A percentile compares a stretch with the other conserved stretches of the same genome.
Evolutionary conservation across 495 filamentous ascomycete species (phyloP).

Genomic region (Neurospora sp.): DNA sequence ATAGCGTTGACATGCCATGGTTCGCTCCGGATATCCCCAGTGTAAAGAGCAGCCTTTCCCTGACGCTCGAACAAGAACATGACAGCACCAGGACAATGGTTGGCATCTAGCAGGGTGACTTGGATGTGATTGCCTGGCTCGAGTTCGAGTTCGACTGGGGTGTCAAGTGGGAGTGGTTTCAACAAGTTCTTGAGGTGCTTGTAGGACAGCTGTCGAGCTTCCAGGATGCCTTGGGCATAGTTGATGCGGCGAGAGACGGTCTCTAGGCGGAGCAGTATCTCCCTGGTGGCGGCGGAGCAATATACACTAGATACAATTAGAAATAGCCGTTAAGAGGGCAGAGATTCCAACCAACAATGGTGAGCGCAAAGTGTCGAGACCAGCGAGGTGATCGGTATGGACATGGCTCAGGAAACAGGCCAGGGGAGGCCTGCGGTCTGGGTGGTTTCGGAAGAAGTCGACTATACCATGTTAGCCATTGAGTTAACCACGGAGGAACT

Average conservation of each 20-base stretch:
- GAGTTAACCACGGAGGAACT: too few species aligned
- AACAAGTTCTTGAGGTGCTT: constrained; percentile 63
- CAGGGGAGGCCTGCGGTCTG: constrained; percentile 49
- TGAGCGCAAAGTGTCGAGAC: constrained; percentile 63
- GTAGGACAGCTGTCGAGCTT: constrained; percentile 57
- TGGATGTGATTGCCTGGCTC: constrained; percentile 54
- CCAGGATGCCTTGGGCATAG: constrained; percentile 65
- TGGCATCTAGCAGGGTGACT: constrained; percentile 83
- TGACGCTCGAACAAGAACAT: constrained; percentile 84
- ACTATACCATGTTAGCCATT: constrained; percentile 35
- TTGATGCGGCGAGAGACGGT: constrained; percentile 71
- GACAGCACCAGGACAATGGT: constrained; percentile 84
- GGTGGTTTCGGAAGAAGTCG: constrained; percentile 68
- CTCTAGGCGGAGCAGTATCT: constrained; percentile 67
- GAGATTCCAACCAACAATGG: constrained; percentile 45
- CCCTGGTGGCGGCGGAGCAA: constrained; percentile 75
- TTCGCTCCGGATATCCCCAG: constrained; percentile 80
- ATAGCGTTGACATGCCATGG: constrained; percentile 47
- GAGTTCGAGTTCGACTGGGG: constrained; percentile 69
- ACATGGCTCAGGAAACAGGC: constrained; percentile 91
- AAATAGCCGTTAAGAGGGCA: neutral
- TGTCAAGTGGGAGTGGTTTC: constrained; percentile 78
- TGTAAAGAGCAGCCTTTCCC: constrained; percentile 73
- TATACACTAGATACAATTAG: constrained; percentile 47
- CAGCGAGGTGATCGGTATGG: constrained; percentile 82